Conservation (phyloP, 257 asterid genomes). For the Primulina tabacum region DNA sequence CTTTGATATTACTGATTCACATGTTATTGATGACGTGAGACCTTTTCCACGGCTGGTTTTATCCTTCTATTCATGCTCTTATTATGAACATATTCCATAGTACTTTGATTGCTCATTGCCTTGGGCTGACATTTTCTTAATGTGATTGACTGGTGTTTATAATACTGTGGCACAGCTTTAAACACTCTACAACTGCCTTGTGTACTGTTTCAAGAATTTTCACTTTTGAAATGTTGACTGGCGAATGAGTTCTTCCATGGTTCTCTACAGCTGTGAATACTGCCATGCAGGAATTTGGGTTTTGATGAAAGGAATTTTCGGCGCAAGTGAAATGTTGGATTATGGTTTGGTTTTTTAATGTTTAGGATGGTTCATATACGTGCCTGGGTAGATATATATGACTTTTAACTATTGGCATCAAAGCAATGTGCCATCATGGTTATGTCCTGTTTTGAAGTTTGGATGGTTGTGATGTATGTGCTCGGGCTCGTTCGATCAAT, state of each 20-base stretch:
- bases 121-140: slow-evolving; percentile 13
- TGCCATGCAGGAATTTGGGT: slow-evolving; percentile 77
- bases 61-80: background rate
- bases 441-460: slow-evolving; percentile 26
- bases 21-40: background rate
- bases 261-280: slow-evolving; percentile 82
- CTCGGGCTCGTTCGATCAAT: slow-evolving; percentile 24
- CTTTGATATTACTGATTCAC: slow-evolving; percentile 3
- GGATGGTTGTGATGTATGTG: slow-evolving; percentile 26
- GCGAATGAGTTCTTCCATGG: slow-evolving; percentile 63
- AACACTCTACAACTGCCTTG: slow-evolving; percentile 23
- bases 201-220: slow-evolving; percentile 31
- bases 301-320: slow-evolving; percentile 56
- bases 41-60: slow-evolving; percentile 3
- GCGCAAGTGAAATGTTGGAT: slow-evolving; percentile 40
- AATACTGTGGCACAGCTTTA: slow-evolving; percentile 17
- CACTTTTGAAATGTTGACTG: slow-evolving; percentile 37
- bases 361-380: slow-evolving; percentile 34
- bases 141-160: slow-evolving; percentile 19
- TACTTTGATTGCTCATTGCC: slow-evolving; percentile 16
- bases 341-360: slow-evolving; percentile 41
- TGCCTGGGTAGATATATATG: slow-evolving; percentile 28
- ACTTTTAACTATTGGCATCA: slow-evolving; percentile 16
- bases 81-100: background rate
- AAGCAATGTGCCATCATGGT: slow-evolving; percentile 25